Percentiles rank a stretch among this genome's conserved stretches.
Conservation (phyloP, 257 asterid genomes). For the Forsythia suspensa region DNA sequence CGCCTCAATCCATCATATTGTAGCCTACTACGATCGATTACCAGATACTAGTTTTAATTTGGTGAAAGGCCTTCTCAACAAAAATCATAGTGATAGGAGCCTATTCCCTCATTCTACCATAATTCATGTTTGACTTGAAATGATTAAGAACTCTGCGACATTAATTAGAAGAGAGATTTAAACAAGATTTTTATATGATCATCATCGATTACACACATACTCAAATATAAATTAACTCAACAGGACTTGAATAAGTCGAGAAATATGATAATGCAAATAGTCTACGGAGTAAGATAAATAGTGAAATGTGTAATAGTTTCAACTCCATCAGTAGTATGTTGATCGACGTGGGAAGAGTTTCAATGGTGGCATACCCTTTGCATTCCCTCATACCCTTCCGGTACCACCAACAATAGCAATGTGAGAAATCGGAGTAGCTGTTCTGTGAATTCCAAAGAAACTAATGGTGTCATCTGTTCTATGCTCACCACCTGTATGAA, state of each 20-base stretch:
- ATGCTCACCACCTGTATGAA: slow-evolving; percentile 52
- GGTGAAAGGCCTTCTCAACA: too few relatives aligned
- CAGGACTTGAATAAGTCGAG: background rate
- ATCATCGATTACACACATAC: background rate
- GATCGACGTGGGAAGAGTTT: slow-evolving; percentile 75
- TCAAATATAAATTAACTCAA: background rate
- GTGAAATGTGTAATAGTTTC: slow-evolving; percentile 88
- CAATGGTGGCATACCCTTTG: slow-evolving; percentile 79
- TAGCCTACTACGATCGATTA: too few relatives aligned
- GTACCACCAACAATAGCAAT: slow-evolving; percentile 81
- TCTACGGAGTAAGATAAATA: slow-evolving; percentile 58
- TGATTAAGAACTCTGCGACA: background rate
- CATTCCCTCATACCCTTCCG: slow-evolving; percentile 73
- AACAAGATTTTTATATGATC: background rate
- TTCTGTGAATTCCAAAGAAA: slow-evolving; percentile 85
- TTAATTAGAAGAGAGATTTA: background rate
- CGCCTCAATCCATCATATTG: too few relatives aligned
- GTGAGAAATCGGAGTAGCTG: slow-evolving; percentile 79
- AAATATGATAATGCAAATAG: background rate
- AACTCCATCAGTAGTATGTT: slow-evolving; percentile 78
- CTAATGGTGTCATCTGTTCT: slow-evolving; percentile 63
- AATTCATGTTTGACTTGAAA: background rate
- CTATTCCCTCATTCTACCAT: too few relatives aligned
- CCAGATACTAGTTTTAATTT: too few relatives aligned
- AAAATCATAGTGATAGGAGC: too few relatives aligned